A percentile compares a stretch with the other conserved stretches of the same genome.
Evolutionary conservation across 1,284 basidiomycete species (phyloP).

Genomic region (Cutaneotrichosporon sp.): DNA sequence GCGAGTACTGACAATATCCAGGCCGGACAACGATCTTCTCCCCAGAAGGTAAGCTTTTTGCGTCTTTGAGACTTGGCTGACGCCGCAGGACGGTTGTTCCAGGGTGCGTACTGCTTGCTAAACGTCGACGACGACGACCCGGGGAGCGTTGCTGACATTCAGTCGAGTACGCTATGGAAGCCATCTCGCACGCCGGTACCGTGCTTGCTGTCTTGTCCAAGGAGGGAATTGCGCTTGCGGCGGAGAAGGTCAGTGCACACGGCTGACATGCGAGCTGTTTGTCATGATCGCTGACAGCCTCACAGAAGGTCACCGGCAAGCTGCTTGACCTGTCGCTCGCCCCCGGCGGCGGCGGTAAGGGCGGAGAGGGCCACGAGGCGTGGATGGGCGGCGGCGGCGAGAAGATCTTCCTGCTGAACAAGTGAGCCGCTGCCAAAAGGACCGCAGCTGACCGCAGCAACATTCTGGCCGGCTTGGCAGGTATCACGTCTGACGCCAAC

Average conservation of each 20-base stretch:
- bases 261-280: too few species aligned
- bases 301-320: conserved; percentile 88
- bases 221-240: conserved; percentile 94
- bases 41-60: conserved; percentile 65
- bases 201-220: conserved; percentile 91
- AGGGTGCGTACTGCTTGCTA: conserved; percentile 55
- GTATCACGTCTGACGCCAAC: conserved; percentile 94
- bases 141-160: conserved; percentile 16
- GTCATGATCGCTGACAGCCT: background rate
- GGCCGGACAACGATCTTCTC: conserved; percentile 86
- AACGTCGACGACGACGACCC: background rate
- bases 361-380: conserved; percentile 60
- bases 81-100: conserved; percentile 71
- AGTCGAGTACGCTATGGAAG: conserved; percentile 99
- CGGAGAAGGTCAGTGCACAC: conserved; percentile 63
- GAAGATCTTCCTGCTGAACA: conserved; percentile 92
- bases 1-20: conserved; percentile 13
- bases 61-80: conserved; percentile 17
- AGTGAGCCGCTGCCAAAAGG: conserved; percentile 45
- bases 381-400: conserved; percentile 80
- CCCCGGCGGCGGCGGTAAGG: conserved; percentile 58
- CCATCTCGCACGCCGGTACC: conserved; percentile 93
- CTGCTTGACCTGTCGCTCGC: conserved; percentile 84
- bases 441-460: conserved; percentile 61
- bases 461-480: conserved; percentile 90